Base-by-base conservation (phyloP, 2,329 filamentous ascomycete genomes). In the Nigrograna mackinnonii region DNA sequence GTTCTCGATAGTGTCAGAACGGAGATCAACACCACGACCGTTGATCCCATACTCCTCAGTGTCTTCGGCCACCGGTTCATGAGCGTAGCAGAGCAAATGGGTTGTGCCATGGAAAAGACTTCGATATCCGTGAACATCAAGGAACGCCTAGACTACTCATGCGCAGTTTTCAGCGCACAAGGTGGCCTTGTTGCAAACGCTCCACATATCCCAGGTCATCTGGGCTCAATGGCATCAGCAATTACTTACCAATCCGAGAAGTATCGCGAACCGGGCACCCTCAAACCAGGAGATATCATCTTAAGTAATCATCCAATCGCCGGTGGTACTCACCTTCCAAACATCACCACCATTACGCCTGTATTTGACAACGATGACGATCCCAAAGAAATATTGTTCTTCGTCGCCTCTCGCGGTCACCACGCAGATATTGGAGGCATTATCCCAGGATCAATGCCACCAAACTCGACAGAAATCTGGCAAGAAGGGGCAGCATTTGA, bases 41-140 rank as follows among this genome's bases (percentile, higher is more conserved):
- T n/a, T n/a, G 47, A 50, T 38, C 41, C 47, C 9, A 28, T 47
- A n/a, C 31, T 44, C 21, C 44, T 50, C 17, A 39, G 41, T 7
- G 39, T 50, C 16, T 41, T 50, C 22, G 47, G 37, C 7, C 11
- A 33, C 18, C 31, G 31, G 9, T 33, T 33, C 4, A 33, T 33
- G 31, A 17, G 11, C 31, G 18, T 33, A 11, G 31, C 31, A 11
- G 31, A 33, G 16, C 31, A 33, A 33, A 33, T 33, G 31, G 31
- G 31, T 14, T 9, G 18, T 17, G 16, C 31, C 16, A 12, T 33
- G 11, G 13, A 33, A 17, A 12, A 17, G 9, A 33, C 31, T 13
- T 13, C 11, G 11, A 17, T 33, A 33, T 33, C 31, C 16, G 16
- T 12, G n/a, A 33, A 17, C 18, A 33, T 33, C 16, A 33, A 33